Evolutionary conservation across 495 filamentous ascomycete species (phyloP).

Genomic region (Bacidia gigantensis): DNA sequence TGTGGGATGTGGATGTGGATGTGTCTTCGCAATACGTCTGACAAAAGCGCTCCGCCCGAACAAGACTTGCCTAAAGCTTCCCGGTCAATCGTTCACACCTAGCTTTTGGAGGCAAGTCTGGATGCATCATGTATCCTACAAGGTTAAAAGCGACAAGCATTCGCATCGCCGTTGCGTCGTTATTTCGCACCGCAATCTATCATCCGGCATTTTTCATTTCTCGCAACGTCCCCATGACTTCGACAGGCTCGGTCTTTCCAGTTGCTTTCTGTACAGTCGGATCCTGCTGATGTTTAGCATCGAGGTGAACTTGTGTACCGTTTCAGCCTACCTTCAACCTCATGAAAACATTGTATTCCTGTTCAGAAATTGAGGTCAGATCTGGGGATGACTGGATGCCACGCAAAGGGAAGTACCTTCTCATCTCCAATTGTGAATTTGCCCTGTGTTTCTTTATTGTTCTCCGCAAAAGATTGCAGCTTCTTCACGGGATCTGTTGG

Average conservation of each 20-base stretch:
- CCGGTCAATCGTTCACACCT: background rate
- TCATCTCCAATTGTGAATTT: constrained; percentile 96
- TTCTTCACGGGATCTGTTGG: constrained; percentile 61
- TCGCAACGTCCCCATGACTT: constrained; percentile 73
- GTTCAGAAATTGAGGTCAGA: no score
- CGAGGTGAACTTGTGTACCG: background rate
- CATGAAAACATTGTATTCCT: constrained; percentile 98
- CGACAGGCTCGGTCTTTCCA: constrained; percentile 66
- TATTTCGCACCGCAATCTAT: no score
- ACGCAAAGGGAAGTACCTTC: constrained; percentile 70
- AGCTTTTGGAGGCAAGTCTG: background rate
- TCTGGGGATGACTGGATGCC: no score
- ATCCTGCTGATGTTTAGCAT: constrained; percentile 38
- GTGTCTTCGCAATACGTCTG: no score
- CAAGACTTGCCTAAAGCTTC: background rate
- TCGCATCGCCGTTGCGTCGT: no score
- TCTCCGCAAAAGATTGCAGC: constrained; percentile 59
- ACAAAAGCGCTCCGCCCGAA: background rate
- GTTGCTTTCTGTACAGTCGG: constrained; percentile 72
- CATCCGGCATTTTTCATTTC: constrained; percentile 81
- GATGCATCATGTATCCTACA: no score
- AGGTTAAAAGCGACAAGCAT: no score
- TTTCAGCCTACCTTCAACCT: constrained; percentile 51
- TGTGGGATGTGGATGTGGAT: no score
- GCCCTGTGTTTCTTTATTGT: constrained; percentile 79